phyloP scores from a whole-genome alignment of 768 basidiomycete species.

The Pulveroboletus frians region DNA sequence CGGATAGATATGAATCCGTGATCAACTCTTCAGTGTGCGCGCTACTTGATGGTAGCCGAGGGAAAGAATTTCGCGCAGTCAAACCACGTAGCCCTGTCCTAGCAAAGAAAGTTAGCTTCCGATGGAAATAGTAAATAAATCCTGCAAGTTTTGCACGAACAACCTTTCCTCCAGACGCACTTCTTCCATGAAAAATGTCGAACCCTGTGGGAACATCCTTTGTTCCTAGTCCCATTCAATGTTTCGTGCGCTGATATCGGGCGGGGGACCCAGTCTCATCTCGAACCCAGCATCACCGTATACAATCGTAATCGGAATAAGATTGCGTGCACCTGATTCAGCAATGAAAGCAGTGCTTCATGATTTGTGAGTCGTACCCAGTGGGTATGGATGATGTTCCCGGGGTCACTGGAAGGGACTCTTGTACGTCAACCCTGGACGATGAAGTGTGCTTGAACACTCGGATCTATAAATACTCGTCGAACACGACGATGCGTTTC shows the following conservation, averaged over 20 bases:
- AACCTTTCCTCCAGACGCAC: conserved; percentile 15
- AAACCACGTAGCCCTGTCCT: too few species aligned
- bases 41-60: not conserved
- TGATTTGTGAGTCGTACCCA: not conserved
- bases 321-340: conserved; percentile 6
- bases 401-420: not conserved
- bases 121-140: not conserved
- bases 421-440: not conserved
- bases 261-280: not conserved
- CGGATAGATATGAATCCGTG: not conserved
- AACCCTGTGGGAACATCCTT: not conserved
- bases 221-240: too few species aligned
- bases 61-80: not conserved
- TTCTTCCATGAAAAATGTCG: not conserved
- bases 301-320: not conserved
- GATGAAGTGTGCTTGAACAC: not conserved
- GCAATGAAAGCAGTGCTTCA: not conserved
- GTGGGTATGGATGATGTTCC: too few species aligned
- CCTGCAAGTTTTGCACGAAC: conserved; percentile 3
- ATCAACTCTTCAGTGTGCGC: not conserved
- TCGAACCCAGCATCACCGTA: conserved; percentile 3
- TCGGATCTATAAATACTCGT: too few species aligned
- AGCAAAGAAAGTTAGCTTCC: not conserved
- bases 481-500: not conserved
- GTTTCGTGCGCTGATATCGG: too few species aligned